These are phyloP conservation scores for Kluyveromyces starmeri DNA, from an alignment of 805 yeast genomes.

Conservation along the genomic window DNA sequence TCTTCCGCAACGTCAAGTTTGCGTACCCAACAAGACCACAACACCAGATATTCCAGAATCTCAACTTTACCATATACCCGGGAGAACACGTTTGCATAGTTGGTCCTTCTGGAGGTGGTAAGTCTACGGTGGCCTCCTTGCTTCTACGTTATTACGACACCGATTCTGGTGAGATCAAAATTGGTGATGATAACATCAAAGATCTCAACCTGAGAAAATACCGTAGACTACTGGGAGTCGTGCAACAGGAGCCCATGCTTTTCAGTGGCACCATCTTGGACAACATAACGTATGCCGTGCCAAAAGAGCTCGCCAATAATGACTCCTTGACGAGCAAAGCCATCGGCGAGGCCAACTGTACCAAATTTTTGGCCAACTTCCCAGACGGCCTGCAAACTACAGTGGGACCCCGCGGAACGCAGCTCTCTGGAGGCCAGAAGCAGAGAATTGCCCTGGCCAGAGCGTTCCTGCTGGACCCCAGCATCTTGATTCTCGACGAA, in stretches of 20 bases:
- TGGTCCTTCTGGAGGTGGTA: conserved; percentile 97
- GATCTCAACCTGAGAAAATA: conserved; percentile 63
- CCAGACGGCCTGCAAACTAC: conserved; percentile 76
- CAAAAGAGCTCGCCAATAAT: conserved; percentile 41
- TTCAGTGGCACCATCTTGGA: conserved; percentile 81
- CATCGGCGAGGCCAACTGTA: conserved; percentile 62
- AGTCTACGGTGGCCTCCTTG: conserved; percentile 77
- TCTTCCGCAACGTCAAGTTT: conserved; percentile 56
- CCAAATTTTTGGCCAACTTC: conserved; percentile 56
- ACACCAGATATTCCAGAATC: conserved; percentile 50
- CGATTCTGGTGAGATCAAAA: conserved; percentile 45
- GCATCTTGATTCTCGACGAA: conserved; percentile 79
- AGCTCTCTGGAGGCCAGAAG: conserved; percentile 90
- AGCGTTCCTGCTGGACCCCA: conserved; percentile 70
- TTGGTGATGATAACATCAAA: conserved; percentile 57
- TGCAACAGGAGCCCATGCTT: conserved; percentile 85
- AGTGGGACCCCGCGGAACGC: conserved; percentile 83
- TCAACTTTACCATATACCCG: conserved; percentile 53
- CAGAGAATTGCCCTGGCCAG: conserved; percentile 90
- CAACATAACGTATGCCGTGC: conserved; percentile 68
- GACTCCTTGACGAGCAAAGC: conserved; percentile 55
- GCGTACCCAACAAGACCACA: conserved; percentile 80
- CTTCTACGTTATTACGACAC: conserved; percentile 82
- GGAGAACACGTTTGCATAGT: conserved; percentile 92
- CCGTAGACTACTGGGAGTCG: conserved; percentile 75